Percentiles rank a stretch among this genome's conserved stretches.
phyloP scores from a whole-genome alignment of 345 rosid genomes.

The Gynandropsis gynandra region DNA sequence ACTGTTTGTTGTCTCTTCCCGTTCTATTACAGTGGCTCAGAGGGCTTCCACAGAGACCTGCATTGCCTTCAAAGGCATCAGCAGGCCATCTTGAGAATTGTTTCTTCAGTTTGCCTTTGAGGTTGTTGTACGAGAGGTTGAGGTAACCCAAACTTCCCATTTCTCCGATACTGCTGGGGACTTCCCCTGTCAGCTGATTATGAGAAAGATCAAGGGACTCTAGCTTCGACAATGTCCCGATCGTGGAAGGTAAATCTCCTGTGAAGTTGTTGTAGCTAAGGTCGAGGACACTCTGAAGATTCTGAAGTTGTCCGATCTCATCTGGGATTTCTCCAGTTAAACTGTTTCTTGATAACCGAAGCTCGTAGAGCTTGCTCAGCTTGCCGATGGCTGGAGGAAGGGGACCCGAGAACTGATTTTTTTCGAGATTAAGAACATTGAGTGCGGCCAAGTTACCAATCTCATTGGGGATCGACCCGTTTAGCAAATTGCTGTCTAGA shows the following conservation, averaged over 20 bases:
- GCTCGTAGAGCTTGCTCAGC: conserved; percentile 64
- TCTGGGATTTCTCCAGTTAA: conserved; percentile 62
- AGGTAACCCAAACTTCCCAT: conserved; percentile 84
- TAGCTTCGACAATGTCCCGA: conserved; percentile 57
- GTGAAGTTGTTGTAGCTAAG: conserved; percentile 71
- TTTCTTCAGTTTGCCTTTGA: conserved; percentile 62
- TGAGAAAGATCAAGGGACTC: conserved; percentile 82
- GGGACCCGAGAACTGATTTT: conserved; percentile 55
- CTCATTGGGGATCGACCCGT: conserved; percentile 52
- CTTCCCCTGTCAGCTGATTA: conserved; percentile 56
- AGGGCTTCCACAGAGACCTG: conserved; percentile 70
- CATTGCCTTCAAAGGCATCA: conserved; percentile 58
- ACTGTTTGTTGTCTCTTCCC: conserved; percentile 22
- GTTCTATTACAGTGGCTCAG: conserved; percentile 37
- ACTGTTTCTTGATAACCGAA: conserved; percentile 57
- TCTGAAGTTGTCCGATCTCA: conserved; percentile 65
- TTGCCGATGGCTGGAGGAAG: conserved; percentile 62
- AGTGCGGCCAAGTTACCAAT: conserved; percentile 57
- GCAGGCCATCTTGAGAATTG: conserved; percentile 78
- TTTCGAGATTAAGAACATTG: conserved; percentile 52
- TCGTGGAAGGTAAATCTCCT: conserved; percentile 59
- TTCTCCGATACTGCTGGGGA: conserved; percentile 53
- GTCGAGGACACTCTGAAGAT: conserved; percentile 73
- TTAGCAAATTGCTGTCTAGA: conserved; percentile 56
- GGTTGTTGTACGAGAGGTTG: conserved; percentile 63